Evolutionary conservation across 805 yeast species (phyloP), one percentile per base, ranked within the genome.

Genomic region (Lipomyces spencermartinsiae): DNA sequence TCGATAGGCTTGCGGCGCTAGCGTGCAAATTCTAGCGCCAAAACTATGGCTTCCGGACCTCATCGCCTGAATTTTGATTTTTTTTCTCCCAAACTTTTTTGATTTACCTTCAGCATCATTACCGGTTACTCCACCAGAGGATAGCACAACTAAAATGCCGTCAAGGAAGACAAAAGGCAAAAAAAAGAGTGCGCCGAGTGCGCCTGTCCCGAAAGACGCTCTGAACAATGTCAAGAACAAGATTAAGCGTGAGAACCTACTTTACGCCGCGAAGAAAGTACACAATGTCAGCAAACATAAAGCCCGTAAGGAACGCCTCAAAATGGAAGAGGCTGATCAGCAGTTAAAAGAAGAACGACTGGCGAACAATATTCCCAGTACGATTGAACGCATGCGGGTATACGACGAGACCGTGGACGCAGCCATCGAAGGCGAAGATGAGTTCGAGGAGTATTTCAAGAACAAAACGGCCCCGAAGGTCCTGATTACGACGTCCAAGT

Each of bases 271-370:
- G 9, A 49, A 62, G 19, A 58, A 66, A 33, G 63, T 59, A 9
- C 65, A 63, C 55, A 89, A 89, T 74, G 91, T 91, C 75, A 85
- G 85, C 63, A 87, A 92, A 74, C 97, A 93, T 77, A 87, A 87
- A 76, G 83, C 84, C 77, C 85, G 98, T 72, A 85, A 86, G n/a
- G 86, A 87, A 58, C 85, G 97, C 76, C 95, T 96, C n/a, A 89
- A 89, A 75, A 94, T 89, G 71, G 98, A 95, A 79, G 82, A 89
- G 65, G 86, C 84, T 35, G 90, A 93, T 75, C 97, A 98, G 0
- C 92, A 89, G 72, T 80, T 92, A 67, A 90, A 86, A 76, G 92
- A 87, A 64, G 89, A 93, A 76, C 87, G 99, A 78, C 82, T 94
- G 51, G 85, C 86, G 4, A 87, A 84, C 65, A 92, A 93, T 77